A percentile compares a stretch with the other conserved stretches of the same genome.
Conservation (phyloP, 306 rosid species). For the Glycine latifolia region DNA sequence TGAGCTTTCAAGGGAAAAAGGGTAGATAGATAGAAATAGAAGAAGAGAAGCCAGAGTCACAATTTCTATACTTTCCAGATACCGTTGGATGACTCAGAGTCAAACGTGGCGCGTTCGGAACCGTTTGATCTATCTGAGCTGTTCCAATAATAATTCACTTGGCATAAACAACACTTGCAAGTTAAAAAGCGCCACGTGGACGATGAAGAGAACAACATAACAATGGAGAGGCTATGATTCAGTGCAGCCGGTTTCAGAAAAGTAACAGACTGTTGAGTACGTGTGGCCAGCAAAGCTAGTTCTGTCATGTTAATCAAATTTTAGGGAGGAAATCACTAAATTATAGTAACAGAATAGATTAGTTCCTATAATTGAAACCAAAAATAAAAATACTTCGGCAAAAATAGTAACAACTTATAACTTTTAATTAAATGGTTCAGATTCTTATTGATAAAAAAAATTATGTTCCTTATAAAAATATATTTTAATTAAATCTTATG, state of each 20-base stretch:
- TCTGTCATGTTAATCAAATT: too few relatives aligned
- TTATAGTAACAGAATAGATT: too few relatives aligned
- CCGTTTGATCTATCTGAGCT: constrained; percentile 46
- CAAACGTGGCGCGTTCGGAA: neutral
- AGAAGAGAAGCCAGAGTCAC: neutral
- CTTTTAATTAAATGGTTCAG: too few relatives aligned
- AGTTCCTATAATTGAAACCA: too few relatives aligned
- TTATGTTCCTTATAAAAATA: too few relatives aligned
- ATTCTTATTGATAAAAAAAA: too few relatives aligned
- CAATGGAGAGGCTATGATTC: neutral
- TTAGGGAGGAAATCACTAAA: too few relatives aligned
- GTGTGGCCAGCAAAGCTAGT: neutral
- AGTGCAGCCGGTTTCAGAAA: neutral
- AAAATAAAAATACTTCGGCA: too few relatives aligned
- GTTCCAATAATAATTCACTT: constrained; percentile 48
- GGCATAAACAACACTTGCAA: constrained; percentile 10
- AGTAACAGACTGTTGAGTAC: neutral
- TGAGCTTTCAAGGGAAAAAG: neutral
- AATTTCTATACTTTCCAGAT: constrained; percentile 16
- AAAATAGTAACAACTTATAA: too few relatives aligned
- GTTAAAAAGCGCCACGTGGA: constrained; percentile 38
- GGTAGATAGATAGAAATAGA: neutral
- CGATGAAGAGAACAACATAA: neutral
- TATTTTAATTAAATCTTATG: too few relatives aligned
- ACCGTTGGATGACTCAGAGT: constrained; percentile 46